phyloP scores from a whole-genome alignment of 345 rosid genomes.

The Acer negundo region DNA sequence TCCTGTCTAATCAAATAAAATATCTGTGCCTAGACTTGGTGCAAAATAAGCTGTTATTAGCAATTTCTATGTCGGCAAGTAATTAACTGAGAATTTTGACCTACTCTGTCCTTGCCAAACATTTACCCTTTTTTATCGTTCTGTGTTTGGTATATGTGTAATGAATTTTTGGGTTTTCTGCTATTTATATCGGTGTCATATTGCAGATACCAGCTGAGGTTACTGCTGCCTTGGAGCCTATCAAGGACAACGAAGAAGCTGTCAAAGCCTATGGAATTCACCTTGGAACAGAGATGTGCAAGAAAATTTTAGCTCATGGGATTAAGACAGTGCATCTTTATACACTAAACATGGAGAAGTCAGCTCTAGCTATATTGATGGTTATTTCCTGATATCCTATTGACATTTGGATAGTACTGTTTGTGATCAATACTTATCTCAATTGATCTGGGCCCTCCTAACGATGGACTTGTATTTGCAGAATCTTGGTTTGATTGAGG shows the following conservation, averaged over 20 bases:
- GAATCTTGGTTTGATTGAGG: slow-evolving; percentile 96
- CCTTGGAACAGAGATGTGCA: slow-evolving; percentile 97
- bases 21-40: no score
- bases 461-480: slow-evolving; percentile 39
- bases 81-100: not conserved
- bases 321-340: slow-evolving; percentile 86
- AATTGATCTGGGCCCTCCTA: slow-evolving; percentile 17
- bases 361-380: slow-evolving; percentile 86
- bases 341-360: slow-evolving; percentile 92
- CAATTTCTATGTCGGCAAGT: not conserved
- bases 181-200: slow-evolving; percentile 3
- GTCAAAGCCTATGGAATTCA: slow-evolving; percentile 91
- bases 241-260: slow-evolving; percentile 97
- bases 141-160: not conserved
- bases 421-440: not conserved
- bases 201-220: slow-evolving; percentile 83
- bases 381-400: slow-evolving; percentile 37
- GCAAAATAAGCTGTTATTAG: not conserved
- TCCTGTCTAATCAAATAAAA: not conserved
- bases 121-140: not conserved
- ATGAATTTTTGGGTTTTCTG: not conserved
- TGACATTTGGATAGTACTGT: not conserved
- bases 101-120: not conserved
- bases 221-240: slow-evolving; percentile 89
- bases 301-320: slow-evolving; percentile 88